Evolutionary conservation across 1,284 basidiomycete genomes (phyloP).

Genomic region (Naganishia sp.): DNA sequence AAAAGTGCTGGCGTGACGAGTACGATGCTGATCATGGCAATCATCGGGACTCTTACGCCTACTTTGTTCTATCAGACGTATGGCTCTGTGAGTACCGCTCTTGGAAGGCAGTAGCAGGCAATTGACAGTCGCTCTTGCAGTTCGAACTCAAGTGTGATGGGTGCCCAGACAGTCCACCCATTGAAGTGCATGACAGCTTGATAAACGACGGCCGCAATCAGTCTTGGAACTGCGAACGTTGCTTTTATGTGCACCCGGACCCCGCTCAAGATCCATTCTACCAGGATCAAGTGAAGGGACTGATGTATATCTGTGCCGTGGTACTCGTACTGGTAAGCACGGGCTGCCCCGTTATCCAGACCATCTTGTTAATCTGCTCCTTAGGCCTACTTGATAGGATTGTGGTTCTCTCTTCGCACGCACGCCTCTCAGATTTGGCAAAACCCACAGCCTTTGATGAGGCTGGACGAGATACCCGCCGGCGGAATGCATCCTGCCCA

Average conservation of each 20-base stretch:
- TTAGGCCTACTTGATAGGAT: constrained; percentile 91
- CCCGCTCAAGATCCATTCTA: constrained; percentile 94
- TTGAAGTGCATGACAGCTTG: constrained; percentile 19
- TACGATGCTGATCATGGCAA: constrained; percentile 99
- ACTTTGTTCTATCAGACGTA: constrained; percentile 99
- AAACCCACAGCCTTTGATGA: constrained; percentile 83
- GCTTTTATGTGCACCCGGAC: constrained; percentile 93
- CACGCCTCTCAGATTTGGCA: constrained; percentile 99
- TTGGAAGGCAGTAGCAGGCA: too few relatives aligned
- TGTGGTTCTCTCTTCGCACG: constrained; percentile 98
- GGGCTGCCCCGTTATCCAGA: not conserved
- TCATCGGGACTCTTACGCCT: constrained; percentile 93
- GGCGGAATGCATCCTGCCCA: constrained; percentile 58
- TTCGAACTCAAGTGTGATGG: constrained; percentile 92
- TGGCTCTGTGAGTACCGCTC: constrained; percentile 74
- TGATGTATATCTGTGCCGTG: constrained; percentile 93
- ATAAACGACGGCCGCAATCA: constrained; percentile 44
- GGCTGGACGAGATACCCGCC: constrained; percentile 61
- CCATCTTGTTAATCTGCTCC: not conserved
- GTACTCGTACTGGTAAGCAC: constrained; percentile 81
- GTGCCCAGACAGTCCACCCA: constrained; percentile 62
- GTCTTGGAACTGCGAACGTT: constrained; percentile 85
- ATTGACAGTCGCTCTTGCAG: constrained; percentile 54
- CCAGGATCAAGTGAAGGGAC: constrained; percentile 84
- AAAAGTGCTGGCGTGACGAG: constrained; percentile 97